A percentile compares a stretch with the other conserved stretches of the same genome.
phyloP scores from a whole-genome alignment of 805 yeast genomes.

The Ogataea ganodermae region DNA sequence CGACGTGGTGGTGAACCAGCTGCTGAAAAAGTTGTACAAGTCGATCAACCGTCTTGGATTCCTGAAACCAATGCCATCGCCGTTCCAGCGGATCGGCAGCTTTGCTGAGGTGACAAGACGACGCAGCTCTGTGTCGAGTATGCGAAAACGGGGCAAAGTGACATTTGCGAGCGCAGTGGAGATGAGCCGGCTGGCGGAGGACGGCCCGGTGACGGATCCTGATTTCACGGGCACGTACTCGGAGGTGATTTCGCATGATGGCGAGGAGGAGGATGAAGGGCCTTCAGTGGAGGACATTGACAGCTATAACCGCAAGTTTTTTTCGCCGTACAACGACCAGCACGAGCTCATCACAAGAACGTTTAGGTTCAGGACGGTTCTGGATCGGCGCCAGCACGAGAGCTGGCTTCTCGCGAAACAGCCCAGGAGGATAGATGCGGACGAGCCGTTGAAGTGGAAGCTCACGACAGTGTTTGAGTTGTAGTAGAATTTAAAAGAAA shows the following conservation, averaged over 20 bases:
- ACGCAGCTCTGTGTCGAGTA: slow-evolving; percentile 12
- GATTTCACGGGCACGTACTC: slow-evolving; percentile 9
- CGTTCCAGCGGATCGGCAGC: slow-evolving; percentile 31
- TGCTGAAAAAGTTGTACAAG: slow-evolving; percentile 48
- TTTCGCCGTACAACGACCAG: slow-evolving; percentile 24
- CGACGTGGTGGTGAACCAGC: slow-evolving; percentile 43
- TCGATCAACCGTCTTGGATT: slow-evolving; percentile 39
- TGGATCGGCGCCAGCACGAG: slow-evolving; percentile 31
- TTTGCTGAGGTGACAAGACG: slow-evolving; percentile 27
- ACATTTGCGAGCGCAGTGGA: slow-evolving; percentile 7
- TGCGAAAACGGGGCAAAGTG: background rate
- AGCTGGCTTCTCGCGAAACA: background rate
- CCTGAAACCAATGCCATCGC: slow-evolving; percentile 22
- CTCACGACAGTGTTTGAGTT: slow-evolving; percentile 22
- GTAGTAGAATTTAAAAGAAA: background rate
- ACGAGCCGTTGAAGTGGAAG: slow-evolving; percentile 34
- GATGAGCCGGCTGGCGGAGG: slow-evolving; percentile 7
- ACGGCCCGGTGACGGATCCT: slow-evolving; percentile 8
- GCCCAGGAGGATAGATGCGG: background rate
- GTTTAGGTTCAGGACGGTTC: slow-evolving; percentile 32
- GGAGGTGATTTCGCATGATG: slow-evolving; percentile 2
- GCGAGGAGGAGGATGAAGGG: slow-evolving; percentile 10
- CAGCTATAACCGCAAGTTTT: slow-evolving; percentile 32
- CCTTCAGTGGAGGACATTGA: slow-evolving; percentile 19
- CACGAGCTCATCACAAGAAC: slow-evolving; percentile 31